These are phyloP conservation scores for Hansenula lynferdii DNA, from an alignment of 1,139 yeast species.

Conservation along the genomic window DNA sequence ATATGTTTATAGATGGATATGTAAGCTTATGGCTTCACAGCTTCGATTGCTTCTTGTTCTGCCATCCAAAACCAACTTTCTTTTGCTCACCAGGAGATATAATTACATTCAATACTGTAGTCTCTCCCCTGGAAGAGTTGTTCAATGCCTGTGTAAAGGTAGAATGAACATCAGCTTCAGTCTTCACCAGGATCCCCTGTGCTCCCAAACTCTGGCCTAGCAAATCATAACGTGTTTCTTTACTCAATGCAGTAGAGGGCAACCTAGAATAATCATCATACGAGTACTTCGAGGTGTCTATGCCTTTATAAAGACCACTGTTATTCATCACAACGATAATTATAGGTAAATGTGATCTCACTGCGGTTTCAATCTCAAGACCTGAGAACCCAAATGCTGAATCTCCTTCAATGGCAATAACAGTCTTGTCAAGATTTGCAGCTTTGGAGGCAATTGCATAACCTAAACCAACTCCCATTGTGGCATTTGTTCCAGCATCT, in stretches of 20 bases:
- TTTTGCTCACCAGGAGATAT: conserved; percentile 51
- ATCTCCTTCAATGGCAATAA: conserved; percentile 63
- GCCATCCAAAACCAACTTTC: conserved; percentile 61
- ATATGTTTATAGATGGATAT: no score
- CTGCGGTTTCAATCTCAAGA: conserved; percentile 61
- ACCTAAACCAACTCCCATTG: conserved; percentile 68
- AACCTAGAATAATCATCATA: conserved; percentile 24
- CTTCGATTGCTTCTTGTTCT: conserved; percentile 33
- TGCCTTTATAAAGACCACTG: conserved; percentile 64
- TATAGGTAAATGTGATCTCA: conserved; percentile 45
- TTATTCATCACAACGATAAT: conserved; percentile 61
- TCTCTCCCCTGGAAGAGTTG: conserved; percentile 24
- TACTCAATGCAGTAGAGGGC: conserved; percentile 55
- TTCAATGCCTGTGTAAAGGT: conserved; percentile 38
- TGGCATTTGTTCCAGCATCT: conserved; percentile 70
- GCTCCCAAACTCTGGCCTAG: conserved; percentile 53
- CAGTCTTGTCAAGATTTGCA: conserved; percentile 38
- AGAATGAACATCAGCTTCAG: conserved; percentile 32
- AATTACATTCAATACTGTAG: conserved; percentile 49
- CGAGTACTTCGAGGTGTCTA: conserved; percentile 29
- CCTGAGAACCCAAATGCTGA: conserved; percentile 71
- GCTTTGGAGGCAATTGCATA: conserved; percentile 59
- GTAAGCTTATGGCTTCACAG: no score
- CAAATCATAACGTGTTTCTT: conserved; percentile 48
- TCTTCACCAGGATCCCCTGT: conserved; percentile 41